Evolutionary conservation across 108 stramenopile species (phyloP).

Genomic region (Chaetoceros muelleri): DNA sequence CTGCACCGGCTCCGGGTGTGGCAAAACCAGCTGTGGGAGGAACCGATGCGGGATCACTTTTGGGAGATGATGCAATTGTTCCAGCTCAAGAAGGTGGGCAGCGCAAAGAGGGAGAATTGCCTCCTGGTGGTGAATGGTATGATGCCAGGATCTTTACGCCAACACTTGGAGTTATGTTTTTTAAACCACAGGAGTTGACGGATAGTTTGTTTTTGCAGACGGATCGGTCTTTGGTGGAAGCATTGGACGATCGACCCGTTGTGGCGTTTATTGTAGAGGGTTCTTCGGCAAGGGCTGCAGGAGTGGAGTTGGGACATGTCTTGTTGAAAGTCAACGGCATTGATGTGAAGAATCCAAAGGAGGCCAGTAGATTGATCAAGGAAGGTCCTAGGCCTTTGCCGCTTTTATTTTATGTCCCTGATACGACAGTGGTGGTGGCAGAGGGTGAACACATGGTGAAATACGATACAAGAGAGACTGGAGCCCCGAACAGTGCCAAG

Average conservation of each 20-base stretch:
- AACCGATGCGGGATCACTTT: conserved; percentile 18
- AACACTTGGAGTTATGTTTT: conserved; percentile 88
- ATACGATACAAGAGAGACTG: conserved; percentile 79
- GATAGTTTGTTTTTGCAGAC: conserved; percentile 76
- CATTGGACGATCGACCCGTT: conserved; percentile 69
- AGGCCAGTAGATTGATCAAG: conserved; percentile 81
- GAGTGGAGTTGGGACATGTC: conserved; percentile 81
- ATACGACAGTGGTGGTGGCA: conserved; percentile 64
- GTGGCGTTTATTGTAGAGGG: conserved; percentile 88
- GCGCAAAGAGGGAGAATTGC: conserved; percentile 56
- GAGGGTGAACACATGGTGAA: conserved; percentile 90
- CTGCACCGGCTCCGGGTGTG: conserved; percentile 7
- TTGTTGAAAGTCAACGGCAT: conserved; percentile 81
- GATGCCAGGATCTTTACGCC: conserved; percentile 87
- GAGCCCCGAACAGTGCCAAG: conserved; percentile 74
- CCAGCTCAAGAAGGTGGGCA: conserved; percentile 22
- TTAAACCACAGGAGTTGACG: conserved; percentile 82
- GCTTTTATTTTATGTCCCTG: conserved; percentile 77
- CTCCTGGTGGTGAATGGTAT: conserved; percentile 82
- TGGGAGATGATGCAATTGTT: conserved; percentile 13
- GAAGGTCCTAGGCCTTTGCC: conserved; percentile 81
- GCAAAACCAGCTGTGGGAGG: conserved; percentile 5
- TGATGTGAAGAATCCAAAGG: conserved; percentile 83
- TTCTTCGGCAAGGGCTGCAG: conserved; percentile 62
- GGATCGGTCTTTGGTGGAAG: conserved; percentile 52